These are phyloP conservation scores for Rutidosis leptorrhynchoides DNA, from an alignment of 129 eudicot species.

Conservation along the genomic window DNA sequence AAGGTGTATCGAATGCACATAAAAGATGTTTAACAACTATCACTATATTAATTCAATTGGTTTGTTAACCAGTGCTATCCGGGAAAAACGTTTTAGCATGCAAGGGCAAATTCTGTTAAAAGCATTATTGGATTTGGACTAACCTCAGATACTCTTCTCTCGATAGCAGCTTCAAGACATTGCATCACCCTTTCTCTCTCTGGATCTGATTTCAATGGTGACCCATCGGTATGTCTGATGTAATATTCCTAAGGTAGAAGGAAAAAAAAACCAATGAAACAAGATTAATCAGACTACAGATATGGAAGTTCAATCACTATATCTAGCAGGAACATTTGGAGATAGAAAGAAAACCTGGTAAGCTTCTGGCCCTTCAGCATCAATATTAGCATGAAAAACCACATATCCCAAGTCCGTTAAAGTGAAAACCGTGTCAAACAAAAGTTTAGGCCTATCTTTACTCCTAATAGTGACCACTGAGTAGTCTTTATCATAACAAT, in stretches of 20 bases:
- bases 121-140: too few species aligned
- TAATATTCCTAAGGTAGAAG: not conserved
- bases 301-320: too few species aligned
- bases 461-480: not conserved
- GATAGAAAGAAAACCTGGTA: not conserved
- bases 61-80: too few species aligned
- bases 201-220: conserved; percentile 4
- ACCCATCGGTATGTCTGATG: conserved; percentile 1
- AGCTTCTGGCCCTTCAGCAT: not conserved
- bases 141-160: conserved; percentile 3
- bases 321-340: too few species aligned
- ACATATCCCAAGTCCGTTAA: not conserved
- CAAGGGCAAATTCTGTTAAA: too few species aligned
- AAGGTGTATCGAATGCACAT: too few species aligned
- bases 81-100: too few species aligned
- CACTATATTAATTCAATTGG: too few species aligned
- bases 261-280: not conserved
- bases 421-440: not conserved
- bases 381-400: not conserved
- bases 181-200: conserved; percentile 9
- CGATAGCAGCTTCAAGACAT: too few species aligned
- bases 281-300: not conserved
- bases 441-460: not conserved
- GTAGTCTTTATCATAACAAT: not conserved
- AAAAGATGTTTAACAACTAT: too few species aligned